phyloP scores from a whole-genome alignment of 192 early-diverging fungal species.

The Coemansia erecta region DNA sequence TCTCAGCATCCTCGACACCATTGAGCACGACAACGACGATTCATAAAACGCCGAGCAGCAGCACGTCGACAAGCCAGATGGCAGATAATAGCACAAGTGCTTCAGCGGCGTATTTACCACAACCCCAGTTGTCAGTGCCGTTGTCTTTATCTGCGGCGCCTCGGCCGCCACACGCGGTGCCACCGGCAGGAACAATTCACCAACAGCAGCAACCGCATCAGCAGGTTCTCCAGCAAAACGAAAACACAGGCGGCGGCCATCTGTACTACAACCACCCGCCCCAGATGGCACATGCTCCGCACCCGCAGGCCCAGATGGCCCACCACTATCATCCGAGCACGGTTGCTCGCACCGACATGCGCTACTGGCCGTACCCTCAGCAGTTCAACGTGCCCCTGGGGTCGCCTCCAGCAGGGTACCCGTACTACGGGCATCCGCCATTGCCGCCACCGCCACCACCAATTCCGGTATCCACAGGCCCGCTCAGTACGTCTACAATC shows the following conservation, averaged over 20 bases:
- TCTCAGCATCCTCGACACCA: not conserved
- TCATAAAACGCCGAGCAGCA: not conserved
- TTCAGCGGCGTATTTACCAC: not conserved
- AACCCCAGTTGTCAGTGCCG: not conserved
- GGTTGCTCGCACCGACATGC: conserved; percentile 14
- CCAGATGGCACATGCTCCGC: not conserved
- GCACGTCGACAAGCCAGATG: no score
- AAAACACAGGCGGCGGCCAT: not conserved
- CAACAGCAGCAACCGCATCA: not conserved
- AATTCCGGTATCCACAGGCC: conserved; percentile 1
- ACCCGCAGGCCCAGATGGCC: not conserved
- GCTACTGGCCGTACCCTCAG: conserved; percentile 47
- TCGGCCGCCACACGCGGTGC: conserved; percentile 1
- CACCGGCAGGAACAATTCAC: conserved; percentile 4
- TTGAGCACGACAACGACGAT: not conserved
- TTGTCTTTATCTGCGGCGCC: not conserved
- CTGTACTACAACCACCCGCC: not conserved
- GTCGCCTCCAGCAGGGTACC: not conserved
- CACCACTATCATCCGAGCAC: conserved; percentile 1
- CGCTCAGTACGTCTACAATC: not conserved
- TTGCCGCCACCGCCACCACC: conserved; percentile 16
- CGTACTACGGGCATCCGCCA: conserved; percentile 3
- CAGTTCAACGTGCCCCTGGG: conserved; percentile 8
- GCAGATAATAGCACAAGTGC: no score
- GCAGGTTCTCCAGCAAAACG: not conserved